phyloP scores from a whole-genome alignment of 2,329 filamentous ascomycete genomes.

The Exophiala oligosperma region DNA sequence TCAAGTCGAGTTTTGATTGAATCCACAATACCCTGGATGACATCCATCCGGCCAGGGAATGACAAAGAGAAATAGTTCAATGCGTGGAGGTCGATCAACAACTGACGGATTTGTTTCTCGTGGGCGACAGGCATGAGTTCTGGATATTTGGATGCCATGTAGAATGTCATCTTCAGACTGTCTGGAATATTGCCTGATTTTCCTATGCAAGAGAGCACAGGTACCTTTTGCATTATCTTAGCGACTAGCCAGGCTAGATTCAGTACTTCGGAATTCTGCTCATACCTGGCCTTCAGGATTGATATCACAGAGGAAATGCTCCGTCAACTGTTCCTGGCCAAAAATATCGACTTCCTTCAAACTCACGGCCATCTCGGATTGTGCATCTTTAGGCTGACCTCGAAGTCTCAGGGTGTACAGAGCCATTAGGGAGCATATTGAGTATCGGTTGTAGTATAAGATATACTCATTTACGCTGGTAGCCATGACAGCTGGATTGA shows the following conservation, averaged over 20 bases:
- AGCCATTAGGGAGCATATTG: conserved; percentile 17
- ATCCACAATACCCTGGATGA: no score
- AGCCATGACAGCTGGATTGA: no score
- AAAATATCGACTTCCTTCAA: conserved; percentile 14
- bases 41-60: neutral
- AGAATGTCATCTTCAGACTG: conserved; percentile 11
- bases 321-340: conserved; percentile 8
- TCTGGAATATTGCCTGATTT: conserved; percentile 5
- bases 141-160: conserved; percentile 7
- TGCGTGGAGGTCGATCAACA: conserved; percentile 12
- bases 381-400: conserved; percentile 1
- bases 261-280: neutral
- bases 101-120: conserved; percentile 1
- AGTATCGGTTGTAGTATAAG: conserved; percentile 15
- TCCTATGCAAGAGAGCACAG: neutral
- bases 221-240: neutral
- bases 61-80: conserved; percentile 13
- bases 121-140: conserved; percentile 1
- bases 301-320: conserved; percentile 10
- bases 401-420: conserved; percentile 8
- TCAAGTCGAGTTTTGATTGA: no score
- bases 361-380: conserved; percentile 2
- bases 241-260: no score
- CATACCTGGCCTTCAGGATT: conserved; percentile 13
- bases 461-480: no score